Percentiles rank a stretch among this genome's conserved stretches.
phyloP scores from a whole-genome alignment of 2,329 filamentous ascomycete species.

The Verticillium klebahnii region DNA sequence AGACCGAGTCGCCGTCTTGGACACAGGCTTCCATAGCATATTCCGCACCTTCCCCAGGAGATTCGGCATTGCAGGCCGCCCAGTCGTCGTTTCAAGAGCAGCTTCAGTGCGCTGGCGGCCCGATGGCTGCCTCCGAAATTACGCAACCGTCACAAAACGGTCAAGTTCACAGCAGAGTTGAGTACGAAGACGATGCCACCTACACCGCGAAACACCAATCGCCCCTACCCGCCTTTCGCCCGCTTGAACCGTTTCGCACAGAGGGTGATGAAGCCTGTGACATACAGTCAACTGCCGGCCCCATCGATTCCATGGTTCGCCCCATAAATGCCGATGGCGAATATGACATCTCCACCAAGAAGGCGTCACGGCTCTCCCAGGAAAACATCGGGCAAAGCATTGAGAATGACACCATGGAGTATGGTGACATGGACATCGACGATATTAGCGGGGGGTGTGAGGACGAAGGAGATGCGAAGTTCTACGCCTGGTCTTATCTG shows the following conservation, averaged over 20 bases:
- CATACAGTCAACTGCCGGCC: neutral
- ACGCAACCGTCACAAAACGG: neutral
- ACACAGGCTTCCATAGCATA: neutral
- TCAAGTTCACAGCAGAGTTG: neutral
- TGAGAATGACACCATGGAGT: neutral
- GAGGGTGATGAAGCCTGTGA: neutral
- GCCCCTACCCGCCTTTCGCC: neutral
- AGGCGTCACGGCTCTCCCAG: neutral
- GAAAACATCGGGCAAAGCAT: neutral
- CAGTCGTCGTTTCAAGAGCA: neutral
- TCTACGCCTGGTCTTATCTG: slow-evolving; percentile 30
- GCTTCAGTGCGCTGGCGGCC: neutral
- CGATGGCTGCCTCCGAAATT: too few species aligned
- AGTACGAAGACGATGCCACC: neutral
- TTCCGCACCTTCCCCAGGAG: neutral
- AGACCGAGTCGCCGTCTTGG: neutral
- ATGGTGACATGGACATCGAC: neutral
- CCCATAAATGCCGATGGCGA: neutral
- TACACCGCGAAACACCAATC: neutral
- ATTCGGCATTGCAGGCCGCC: too few species aligned
- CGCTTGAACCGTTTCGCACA: neutral
- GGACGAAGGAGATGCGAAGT: neutral
- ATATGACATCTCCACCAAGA: neutral
- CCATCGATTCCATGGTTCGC: neutral
- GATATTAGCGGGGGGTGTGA: neutral